Evolutionary conservation across 352 stramenopile species (phyloP).

Genomic region (Phytophthora pini): DNA sequence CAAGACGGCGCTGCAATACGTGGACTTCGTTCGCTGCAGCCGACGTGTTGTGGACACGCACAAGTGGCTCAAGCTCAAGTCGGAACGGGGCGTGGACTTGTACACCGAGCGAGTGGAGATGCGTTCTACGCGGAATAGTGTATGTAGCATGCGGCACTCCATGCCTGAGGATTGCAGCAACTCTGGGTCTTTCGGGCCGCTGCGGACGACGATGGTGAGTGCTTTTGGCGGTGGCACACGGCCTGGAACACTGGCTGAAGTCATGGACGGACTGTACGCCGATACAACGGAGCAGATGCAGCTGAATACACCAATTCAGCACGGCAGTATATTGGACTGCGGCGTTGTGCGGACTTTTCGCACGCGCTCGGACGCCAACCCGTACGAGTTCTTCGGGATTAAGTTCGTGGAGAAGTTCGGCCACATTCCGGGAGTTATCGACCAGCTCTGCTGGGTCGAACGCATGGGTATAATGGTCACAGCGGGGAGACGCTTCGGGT

Average conservation of each 20-base stretch:
- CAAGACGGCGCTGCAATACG: slow-evolving; percentile 59
- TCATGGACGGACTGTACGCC: slow-evolving; percentile 63
- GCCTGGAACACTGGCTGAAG: slow-evolving; percentile 48
- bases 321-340: slow-evolving; percentile 50
- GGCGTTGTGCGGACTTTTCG: slow-evolving; percentile 60
- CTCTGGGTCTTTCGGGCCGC: slow-evolving; percentile 20
- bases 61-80: slow-evolving; percentile 51
- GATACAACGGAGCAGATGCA: slow-evolving; percentile 46
- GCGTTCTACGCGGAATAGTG: slow-evolving; percentile 12
- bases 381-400: slow-evolving; percentile 64
- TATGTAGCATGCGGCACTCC: slow-evolving; percentile 14
- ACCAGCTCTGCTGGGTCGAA: slow-evolving; percentile 72
- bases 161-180: slow-evolving; percentile 16
- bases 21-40: slow-evolving; percentile 50
- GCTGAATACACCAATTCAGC: slow-evolving; percentile 58
- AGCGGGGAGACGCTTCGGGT: slow-evolving; percentile 43
- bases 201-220: slow-evolving; percentile 49
- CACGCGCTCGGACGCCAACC: slow-evolving; percentile 29
- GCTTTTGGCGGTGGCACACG: slow-evolving; percentile 62
- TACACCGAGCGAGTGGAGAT: slow-evolving; percentile 60
- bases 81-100: slow-evolving; percentile 51
- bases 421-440: slow-evolving; percentile 34
- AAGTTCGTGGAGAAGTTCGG: slow-evolving; percentile 64
- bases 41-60: slow-evolving; percentile 42
- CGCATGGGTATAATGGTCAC: slow-evolving; percentile 35